Base-by-base conservation (phyloP, 257 asterid species). In the Schizonepeta tenuifolia region DNA sequence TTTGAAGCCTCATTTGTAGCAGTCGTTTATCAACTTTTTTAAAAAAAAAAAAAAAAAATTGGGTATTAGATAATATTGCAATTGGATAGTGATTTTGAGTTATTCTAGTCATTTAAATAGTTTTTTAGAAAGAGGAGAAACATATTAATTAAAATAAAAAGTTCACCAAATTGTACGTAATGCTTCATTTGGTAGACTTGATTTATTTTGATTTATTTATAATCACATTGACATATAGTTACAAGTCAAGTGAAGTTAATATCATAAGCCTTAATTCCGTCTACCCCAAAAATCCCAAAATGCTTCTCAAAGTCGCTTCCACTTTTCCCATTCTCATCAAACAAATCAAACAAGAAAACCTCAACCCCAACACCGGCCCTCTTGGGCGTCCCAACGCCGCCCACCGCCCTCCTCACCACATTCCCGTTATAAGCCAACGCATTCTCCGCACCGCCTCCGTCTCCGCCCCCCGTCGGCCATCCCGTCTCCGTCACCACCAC, bases 401-500 rank as follows among this genome's bases (percentile, higher is more conserved):
- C 78, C 80, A 81, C 15, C 6, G 88, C 77, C 73, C 93, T 77
- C 74, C 65, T 71, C 77, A 59, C 86, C 47, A 90, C 81, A 65
- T 88, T 82, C 13, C 78, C 85, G 69, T 87, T 88, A 56, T 90
- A 90, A 44, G 86, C 81, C 79, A 83, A 57, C 7, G 97, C 97
- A 59, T 85, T 86, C 4, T 84, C 87, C 3, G 46, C 73, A 13
- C 76, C 83, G 6, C 89, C 90, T 0, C 83, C 96, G 3, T 62
- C 83, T 0, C 84, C 93, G 0, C 96, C 93, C 0, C 55, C 77
- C 8, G 89, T 85, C 5, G 96, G 93, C 97, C 95, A 90, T 35
- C 97, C 96, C 1, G 93, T 88, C 83, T 88, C 96, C 49, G 90
- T 84, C 80, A 90, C 97, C 81, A 84, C 85, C 72, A 88, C 83